Conservation (phyloP, 2,329 filamentous ascomycete genomes). For the Microsporum audouinii region DNA sequence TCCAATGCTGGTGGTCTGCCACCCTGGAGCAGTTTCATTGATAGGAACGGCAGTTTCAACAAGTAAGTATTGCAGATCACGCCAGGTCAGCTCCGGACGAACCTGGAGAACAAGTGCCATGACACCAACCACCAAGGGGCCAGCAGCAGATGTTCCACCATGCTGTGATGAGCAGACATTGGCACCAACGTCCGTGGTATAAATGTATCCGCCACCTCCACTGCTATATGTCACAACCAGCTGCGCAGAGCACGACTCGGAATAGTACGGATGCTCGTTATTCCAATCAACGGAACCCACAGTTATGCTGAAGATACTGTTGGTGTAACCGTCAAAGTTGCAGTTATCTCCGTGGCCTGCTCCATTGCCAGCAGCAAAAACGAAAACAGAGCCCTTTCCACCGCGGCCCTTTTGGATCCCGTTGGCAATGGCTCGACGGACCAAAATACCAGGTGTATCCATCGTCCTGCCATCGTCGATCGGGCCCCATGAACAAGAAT, state of each 20-base stretch:
- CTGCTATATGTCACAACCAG: constrained; percentile 95
- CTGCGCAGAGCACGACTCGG: constrained; percentile 89
- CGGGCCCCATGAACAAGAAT: constrained; percentile 97
- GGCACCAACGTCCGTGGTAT: constrained; percentile 86
- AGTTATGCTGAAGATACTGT: constrained; percentile 97
- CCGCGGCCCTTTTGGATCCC: constrained; percentile 77
- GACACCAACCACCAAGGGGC: constrained; percentile 82
- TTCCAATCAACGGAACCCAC: constrained; percentile 84
- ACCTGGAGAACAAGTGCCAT: constrained; percentile 78
- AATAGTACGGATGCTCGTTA: constrained; percentile 88
- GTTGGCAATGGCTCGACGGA: constrained; percentile 81
- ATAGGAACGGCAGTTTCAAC: constrained; percentile 74
- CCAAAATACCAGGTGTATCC: constrained; percentile 83
- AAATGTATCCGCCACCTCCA: constrained; percentile 76
- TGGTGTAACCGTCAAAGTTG: constrained; percentile 98
- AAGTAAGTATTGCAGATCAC: constrained; percentile 86
- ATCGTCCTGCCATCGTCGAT: constrained; percentile 87
- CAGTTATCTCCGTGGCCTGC: constrained; percentile 83
- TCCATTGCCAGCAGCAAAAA: constrained; percentile 94
- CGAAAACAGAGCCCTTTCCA: constrained; percentile 80
- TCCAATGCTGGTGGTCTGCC: constrained; percentile 69
- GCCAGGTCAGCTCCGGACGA: constrained; percentile 79
- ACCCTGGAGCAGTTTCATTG: constrained; percentile 60
- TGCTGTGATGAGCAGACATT: constrained; percentile 72
- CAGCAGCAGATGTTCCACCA: constrained; percentile 89